These are phyloP conservation scores for Pleurotus tuber-regium DNA, from an alignment of 768 basidiomycete genomes.

Conservation along the genomic window DNA sequence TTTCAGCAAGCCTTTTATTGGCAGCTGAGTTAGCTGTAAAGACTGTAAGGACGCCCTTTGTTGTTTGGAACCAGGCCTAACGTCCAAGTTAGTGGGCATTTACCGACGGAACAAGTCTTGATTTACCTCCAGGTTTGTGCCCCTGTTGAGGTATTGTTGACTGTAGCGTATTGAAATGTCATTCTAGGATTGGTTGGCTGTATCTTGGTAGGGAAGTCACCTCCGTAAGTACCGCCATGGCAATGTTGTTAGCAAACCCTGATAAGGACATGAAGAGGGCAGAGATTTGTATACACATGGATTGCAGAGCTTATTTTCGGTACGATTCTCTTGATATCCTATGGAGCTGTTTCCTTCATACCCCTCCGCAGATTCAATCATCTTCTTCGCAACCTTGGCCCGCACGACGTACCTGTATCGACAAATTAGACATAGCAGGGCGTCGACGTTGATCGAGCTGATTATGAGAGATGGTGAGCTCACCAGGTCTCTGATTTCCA, in stretches of 20 bases:
- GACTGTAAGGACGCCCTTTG: constrained; percentile 25
- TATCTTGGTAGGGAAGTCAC: constrained; percentile 30
- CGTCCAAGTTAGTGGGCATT: constrained; percentile 41
- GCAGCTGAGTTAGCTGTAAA: constrained; percentile 27
- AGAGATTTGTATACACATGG: constrained; percentile 33
- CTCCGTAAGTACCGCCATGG: constrained; percentile 19
- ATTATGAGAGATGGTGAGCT: constrained; percentile 32
- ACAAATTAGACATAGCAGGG: constrained; percentile 13
- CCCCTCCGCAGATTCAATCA: constrained; percentile 22
- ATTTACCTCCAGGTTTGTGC: constrained; percentile 26
- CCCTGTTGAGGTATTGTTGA: not conserved
- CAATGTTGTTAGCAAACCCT: not conserved
- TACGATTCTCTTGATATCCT: constrained; percentile 8
- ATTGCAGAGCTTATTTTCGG: constrained; percentile 35
- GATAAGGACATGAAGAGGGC: not conserved
- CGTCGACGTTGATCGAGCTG: constrained; percentile 22
- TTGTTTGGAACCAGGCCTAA: too few relatives aligned
- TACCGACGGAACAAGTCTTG: constrained; percentile 29
- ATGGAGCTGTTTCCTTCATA: not conserved
- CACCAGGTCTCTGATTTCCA: not conserved
- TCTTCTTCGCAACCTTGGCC: constrained; percentile 31
- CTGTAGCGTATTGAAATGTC: not conserved
- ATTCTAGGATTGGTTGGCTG: constrained; percentile 30
- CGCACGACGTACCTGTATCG: constrained; percentile 24
- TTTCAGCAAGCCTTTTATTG: constrained; percentile 20